phyloP scores from a whole-genome alignment of 2,329 filamentous ascomycete genomes.

The Phoma sp. region DNA sequence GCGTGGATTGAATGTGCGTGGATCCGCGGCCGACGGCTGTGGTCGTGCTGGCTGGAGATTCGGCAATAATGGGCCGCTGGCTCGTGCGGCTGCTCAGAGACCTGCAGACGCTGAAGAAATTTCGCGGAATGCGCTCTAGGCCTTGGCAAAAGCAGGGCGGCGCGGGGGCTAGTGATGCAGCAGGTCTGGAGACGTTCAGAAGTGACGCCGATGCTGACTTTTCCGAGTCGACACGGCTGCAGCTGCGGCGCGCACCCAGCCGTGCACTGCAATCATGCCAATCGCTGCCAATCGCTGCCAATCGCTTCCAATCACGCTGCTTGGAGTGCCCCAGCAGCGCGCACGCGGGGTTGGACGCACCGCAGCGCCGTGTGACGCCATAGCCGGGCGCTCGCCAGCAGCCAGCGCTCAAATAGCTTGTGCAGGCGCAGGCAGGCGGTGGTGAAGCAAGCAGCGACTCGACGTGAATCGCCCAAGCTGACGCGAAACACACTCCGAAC shows the following conservation, averaged over 20 bases:
- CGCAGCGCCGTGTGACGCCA: conserved; percentile 11
- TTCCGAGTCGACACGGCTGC: conserved; percentile 28
- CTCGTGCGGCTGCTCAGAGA: conserved; percentile 28
- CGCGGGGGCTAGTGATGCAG: conserved; percentile 16
- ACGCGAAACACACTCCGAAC: conserved; percentile 1
- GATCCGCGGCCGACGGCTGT: conserved; percentile 40
- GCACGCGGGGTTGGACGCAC: conserved; percentile 9
- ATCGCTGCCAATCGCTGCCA: conserved; percentile 22
- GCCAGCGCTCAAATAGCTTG: neutral
- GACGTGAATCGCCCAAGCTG: neutral
- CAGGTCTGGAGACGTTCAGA: conserved; percentile 36
- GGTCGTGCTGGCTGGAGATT: conserved; percentile 29
- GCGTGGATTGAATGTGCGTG: conserved; percentile 18
- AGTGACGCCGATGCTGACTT: conserved; percentile 21
- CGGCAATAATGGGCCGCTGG: conserved; percentile 33
- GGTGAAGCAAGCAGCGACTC: neutral
- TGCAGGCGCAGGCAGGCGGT: too few species aligned
- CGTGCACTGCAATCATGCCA: conserved; percentile 19
- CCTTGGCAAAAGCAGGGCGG: conserved; percentile 20
- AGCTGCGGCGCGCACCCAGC: conserved; percentile 16
- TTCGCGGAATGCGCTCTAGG: conserved; percentile 21
- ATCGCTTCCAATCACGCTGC: conserved; percentile 22
- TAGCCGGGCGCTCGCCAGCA: neutral
- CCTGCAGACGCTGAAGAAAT: conserved; percentile 25
- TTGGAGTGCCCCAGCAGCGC: neutral